Base-by-base conservation (phyloP, 805 yeast genomes). In the Metschnikowia shivogae region DNA sequence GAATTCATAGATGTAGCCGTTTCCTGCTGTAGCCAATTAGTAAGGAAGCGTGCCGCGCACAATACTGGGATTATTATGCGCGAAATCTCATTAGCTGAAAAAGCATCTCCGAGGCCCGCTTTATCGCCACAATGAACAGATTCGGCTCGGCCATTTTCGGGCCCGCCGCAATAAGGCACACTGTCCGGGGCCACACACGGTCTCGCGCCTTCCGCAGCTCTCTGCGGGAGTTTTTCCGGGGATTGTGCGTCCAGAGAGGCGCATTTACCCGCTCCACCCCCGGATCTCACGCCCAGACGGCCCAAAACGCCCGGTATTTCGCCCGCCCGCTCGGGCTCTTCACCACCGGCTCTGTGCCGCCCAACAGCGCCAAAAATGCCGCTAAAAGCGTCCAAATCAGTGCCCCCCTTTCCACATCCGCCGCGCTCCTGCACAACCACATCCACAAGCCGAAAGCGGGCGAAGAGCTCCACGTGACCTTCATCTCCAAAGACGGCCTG, bases 371-470 rank as follows among this genome's bases (percentile, higher is more conserved):
- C 26, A 22, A 22, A 22, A 22, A 22, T 22, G 6, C 26, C 26
- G 26, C 26, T 22, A 22, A 22, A 22, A 22, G 8, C 8, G 26
- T 22, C 26, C 26, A 22, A 6, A 6, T 22, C 8, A 22, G 26
- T 22, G 26, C 26, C 3, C 8, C 26, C 36, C 14, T 39, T 33
- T 39, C 42, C n/a, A 33, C n/a, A 12, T 24, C 30, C 17, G 6
- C 36, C 7, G 33, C 19, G n/a, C n/a, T 31, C 31, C 48, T 55
- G 43, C 99, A 92, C 60, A 97, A 96, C 17, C 97, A 92, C 62
- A 65, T 92, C 46, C 89, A 86, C 60, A 85, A 81, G 56, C 98
- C 98, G 32, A 84, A 85, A 36, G 87, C 93, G 2, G 99, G 99
- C 32, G 96, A 93, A 69, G 99, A 92, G 62, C 71, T 70, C 37